Conservation (phyloP, 805 yeast species). For the Candida ascalaphidarum region DNA sequence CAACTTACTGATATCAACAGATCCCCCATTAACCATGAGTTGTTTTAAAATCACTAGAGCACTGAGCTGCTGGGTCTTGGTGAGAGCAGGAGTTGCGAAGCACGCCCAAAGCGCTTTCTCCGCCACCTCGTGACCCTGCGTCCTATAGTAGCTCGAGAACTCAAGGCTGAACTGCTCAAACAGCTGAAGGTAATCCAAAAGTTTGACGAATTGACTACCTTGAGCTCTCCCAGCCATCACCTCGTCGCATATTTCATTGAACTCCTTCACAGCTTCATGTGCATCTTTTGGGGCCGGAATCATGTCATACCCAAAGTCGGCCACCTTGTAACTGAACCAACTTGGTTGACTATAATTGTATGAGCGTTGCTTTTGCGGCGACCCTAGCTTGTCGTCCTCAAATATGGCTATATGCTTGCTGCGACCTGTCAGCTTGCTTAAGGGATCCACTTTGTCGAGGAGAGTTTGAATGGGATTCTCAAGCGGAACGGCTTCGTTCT, state of each 20-base stretch:
- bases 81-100: conserved; percentile 4
- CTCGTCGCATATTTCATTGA: conserved; percentile 7
- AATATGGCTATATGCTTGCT: conserved; percentile 30
- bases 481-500: too few relatives aligned
- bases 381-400: conserved; percentile 24
- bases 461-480: conserved; percentile 22
- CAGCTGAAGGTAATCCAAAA: conserved; percentile 12
- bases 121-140: conserved; percentile 7
- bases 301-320: conserved; percentile 9
- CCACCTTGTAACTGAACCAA: conserved; percentile 33
- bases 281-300: conserved; percentile 3
- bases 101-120: conserved; percentile 14
- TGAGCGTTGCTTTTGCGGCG: conserved; percentile 24
- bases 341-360: conserved; percentile 25
- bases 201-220: conserved; percentile 6
- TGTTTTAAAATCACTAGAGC: conserved; percentile 31
- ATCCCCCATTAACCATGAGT: conserved; percentile 17
- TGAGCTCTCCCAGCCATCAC: conserved; percentile 3
- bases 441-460: conserved; percentile 35
- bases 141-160: conserved; percentile 7
- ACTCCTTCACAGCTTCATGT: conserved; percentile 9
- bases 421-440: conserved; percentile 22
- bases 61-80: conserved; percentile 11
- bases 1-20: conserved; percentile 10
- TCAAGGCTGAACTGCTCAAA: too few relatives aligned